phyloP scores from a whole-genome alignment of 768 basidiomycete genomes.

The Leccinum longicurvipes region DNA sequence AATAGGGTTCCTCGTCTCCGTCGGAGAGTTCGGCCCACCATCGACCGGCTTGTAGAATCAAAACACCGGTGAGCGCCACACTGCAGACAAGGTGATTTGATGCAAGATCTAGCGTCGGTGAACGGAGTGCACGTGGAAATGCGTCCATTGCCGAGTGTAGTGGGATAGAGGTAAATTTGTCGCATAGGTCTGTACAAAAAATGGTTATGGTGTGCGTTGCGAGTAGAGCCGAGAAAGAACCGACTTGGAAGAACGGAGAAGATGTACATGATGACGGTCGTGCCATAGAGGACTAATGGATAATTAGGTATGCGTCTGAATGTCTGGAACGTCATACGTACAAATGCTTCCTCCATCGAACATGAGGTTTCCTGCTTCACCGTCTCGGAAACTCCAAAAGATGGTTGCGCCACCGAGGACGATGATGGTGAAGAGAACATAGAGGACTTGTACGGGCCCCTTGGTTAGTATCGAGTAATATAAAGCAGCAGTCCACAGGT shows the following conservation, averaged over 20 bases:
- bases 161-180: slow-evolving; percentile 59
- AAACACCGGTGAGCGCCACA: slow-evolving; percentile 83
- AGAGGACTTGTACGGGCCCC: slow-evolving; percentile 54
- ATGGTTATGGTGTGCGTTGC: slow-evolving; percentile 8
- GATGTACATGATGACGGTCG: slow-evolving; percentile 67
- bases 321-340: slow-evolving; percentile 36
- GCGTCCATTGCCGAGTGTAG: slow-evolving; percentile 47
- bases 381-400: slow-evolving; percentile 74
- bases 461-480: slow-evolving; percentile 81
- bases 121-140: slow-evolving; percentile 61
- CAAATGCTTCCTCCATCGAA: slow-evolving; percentile 89
- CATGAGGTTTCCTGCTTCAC: slow-evolving; percentile 82
- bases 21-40: slow-evolving; percentile 83
- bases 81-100: slow-evolving; percentile 83
- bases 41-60: slow-evolving; percentile 78
- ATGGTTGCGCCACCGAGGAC: slow-evolving; percentile 62
- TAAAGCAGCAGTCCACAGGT: slow-evolving; percentile 76
- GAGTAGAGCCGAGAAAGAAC: slow-evolving; percentile 25
- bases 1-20: slow-evolving; percentile 44
- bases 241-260: slow-evolving; percentile 78
- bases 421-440: slow-evolving; percentile 54
- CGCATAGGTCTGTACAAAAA: slow-evolving; percentile 45
- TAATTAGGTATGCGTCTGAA: background rate
- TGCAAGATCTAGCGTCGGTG: slow-evolving; percentile 71
- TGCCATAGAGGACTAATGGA: slow-evolving; percentile 66